Evolutionary conservation across 2,329 filamentous ascomycete genomes (phyloP).

Genomic region (Daldinia eschscholtzii): DNA sequence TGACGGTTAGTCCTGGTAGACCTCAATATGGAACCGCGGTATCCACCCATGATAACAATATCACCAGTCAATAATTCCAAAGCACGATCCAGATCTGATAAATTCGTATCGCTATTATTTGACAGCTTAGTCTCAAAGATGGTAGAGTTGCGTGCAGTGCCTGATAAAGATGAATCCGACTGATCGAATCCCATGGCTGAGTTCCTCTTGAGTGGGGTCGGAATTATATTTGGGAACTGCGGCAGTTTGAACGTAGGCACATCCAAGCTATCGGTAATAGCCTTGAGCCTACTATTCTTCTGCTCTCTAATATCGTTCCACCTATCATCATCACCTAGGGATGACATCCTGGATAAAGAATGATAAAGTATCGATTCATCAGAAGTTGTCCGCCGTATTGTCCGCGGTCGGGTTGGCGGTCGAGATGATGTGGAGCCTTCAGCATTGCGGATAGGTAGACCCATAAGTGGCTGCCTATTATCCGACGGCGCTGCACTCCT

Average conservation of each 20-base stretch:
- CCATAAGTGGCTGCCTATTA: slow-evolving; percentile 28
- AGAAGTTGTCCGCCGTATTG: slow-evolving; percentile 73
- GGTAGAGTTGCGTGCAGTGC: slow-evolving; percentile 35
- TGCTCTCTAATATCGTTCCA: slow-evolving; percentile 86
- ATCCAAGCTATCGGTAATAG: slow-evolving; percentile 89
- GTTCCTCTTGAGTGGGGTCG: slow-evolving; percentile 50
- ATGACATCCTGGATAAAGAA: slow-evolving; percentile 81
- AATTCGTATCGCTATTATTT: slow-evolving; percentile 47
- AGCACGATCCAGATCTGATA: slow-evolving; percentile 63
- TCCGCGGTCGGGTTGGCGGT: slow-evolving; percentile 50
- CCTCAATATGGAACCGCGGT: slow-evolving; percentile 88
- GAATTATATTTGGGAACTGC: slow-evolving; percentile 69
- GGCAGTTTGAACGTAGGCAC: slow-evolving; percentile 80
- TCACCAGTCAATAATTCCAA: slow-evolving; percentile 83
- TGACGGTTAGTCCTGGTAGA: slow-evolving; percentile 87
- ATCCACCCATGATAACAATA: slow-evolving; percentile 88
- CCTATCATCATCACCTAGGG: slow-evolving; percentile 83
- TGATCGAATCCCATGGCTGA: slow-evolving; percentile 44
- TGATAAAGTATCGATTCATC: slow-evolving; percentile 85
- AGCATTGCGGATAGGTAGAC: slow-evolving; percentile 21
- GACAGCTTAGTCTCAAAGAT: slow-evolving; percentile 32
- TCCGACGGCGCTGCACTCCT: slow-evolving; percentile 25
- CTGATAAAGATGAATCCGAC: slow-evolving; percentile 39
- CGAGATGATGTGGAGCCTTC: slow-evolving; percentile 36
- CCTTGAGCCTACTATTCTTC: slow-evolving; percentile 90